Evolutionary conservation across 331 rosid species (phyloP).

Genomic region (Acacia concinna): DNA sequence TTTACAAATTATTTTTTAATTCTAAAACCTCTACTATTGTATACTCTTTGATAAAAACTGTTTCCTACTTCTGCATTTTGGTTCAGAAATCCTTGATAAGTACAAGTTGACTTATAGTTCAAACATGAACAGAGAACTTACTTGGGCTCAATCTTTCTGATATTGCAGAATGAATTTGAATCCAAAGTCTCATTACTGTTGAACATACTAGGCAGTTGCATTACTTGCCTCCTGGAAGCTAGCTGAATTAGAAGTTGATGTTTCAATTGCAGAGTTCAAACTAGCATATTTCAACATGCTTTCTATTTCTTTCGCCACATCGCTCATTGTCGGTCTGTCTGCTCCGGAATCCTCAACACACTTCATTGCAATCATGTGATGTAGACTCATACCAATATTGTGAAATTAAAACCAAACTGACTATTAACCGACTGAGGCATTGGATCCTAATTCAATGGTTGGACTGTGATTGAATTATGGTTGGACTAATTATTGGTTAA

Average conservation of each 20-base stretch:
- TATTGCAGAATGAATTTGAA: slow-evolving; percentile 24
- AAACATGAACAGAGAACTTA: slow-evolving; percentile 12
- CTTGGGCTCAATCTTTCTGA: slow-evolving; percentile 23
- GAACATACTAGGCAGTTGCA: background rate
- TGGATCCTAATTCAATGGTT: too few relatives aligned
- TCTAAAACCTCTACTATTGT: background rate
- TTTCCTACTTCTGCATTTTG: background rate
- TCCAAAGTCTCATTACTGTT: slow-evolving; percentile 26
- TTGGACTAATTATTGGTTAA: too few relatives aligned
- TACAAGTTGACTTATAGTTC: slow-evolving; percentile 5
- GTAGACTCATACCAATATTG: too few relatives aligned
- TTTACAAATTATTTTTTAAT: background rate
- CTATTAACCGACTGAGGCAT: too few relatives aligned
- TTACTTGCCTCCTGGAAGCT: slow-evolving; percentile 22
- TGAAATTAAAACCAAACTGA: too few relatives aligned
- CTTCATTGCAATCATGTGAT: too few relatives aligned
- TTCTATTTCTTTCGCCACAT: slow-evolving; percentile 49
- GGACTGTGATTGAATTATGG: too few relatives aligned
- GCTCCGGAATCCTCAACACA: slow-evolving; percentile 48
- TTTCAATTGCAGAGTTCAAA: slow-evolving; percentile 39
- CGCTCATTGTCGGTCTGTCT: slow-evolving; percentile 47
- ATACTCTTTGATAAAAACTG: background rate
- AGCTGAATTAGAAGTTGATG: slow-evolving; percentile 35
- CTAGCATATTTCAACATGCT: slow-evolving; percentile 33
- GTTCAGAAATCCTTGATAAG: background rate